Conservation (phyloP, 2,329 filamentous ascomycete genomes). For the Monosporascus cannonballus region DNA sequence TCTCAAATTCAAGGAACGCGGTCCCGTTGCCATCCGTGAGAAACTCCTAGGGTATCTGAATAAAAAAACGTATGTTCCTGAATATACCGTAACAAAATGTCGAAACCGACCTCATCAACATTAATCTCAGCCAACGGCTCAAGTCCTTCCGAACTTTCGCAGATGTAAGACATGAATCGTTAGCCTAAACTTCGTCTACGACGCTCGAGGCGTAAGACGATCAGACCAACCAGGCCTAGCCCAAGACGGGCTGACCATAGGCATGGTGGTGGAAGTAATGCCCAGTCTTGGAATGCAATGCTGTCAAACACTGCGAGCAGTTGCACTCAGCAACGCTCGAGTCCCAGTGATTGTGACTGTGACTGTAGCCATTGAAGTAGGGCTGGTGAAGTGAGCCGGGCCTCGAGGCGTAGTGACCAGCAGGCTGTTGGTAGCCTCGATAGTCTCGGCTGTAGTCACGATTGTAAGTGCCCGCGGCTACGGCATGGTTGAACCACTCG, state of each 20-base stretch:
- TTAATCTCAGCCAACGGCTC: constrained; percentile 4
- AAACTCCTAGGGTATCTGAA: constrained; percentile 26
- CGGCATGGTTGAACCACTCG: constrained; percentile 46
- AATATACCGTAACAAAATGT: constrained; percentile 19
- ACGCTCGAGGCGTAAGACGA: constrained; percentile 7
- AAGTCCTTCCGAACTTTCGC: constrained; percentile 1
- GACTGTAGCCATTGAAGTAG: constrained; percentile 44
- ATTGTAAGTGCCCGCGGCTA: constrained; percentile 25
- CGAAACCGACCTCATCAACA: constrained; percentile 13
- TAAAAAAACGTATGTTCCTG: constrained; percentile 23
- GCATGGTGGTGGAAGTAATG: constrained; percentile 42
- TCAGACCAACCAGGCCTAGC: constrained; percentile 28
- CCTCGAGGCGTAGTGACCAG: constrained; percentile 33
- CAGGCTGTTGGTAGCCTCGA: constrained; percentile 37
- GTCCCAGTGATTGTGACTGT: constrained; percentile 45
- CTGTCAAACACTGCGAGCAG: constrained; percentile 39
- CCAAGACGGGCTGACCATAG: constrained; percentile 51
- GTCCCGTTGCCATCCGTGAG: constrained; percentile 10
- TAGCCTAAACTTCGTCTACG: background rate
- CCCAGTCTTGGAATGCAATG: constrained; percentile 35
- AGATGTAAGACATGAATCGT: background rate
- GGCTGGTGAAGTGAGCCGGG: constrained; percentile 31
- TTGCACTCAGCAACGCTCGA: constrained; percentile 43
- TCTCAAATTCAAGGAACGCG: constrained; percentile 1
- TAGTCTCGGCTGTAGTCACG: background rate